A percentile compares a stretch with the other conserved stretches of the same genome.
These are phyloP conservation scores for Silene latifolia DNA, from an alignment of 148 eudicot genomes.

Conservation along the genomic window DNA sequence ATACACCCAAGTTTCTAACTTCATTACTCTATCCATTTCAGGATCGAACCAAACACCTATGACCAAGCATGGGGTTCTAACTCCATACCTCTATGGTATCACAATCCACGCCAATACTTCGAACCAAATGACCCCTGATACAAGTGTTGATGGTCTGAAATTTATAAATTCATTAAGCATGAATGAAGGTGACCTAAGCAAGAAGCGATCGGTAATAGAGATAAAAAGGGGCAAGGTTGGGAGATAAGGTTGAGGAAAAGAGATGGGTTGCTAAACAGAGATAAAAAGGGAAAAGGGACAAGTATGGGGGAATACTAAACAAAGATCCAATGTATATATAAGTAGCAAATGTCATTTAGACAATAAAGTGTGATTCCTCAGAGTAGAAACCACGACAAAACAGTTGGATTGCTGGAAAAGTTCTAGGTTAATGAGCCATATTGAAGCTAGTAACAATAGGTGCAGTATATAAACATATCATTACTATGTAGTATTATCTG, in stretches of 20 bases:
- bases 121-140: too few species aligned
- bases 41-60: too few species aligned
- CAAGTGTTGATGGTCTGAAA: neutral
- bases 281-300: too few species aligned
- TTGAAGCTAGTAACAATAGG: neutral
- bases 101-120: too few species aligned
- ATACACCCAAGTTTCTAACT: too few species aligned
- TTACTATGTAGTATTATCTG: too few species aligned
- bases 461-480: neutral
- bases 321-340: too few species aligned
- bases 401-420: neutral
- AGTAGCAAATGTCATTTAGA: neutral
- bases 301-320: neutral
- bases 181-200: conserved; percentile 1
- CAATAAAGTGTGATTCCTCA: neutral
- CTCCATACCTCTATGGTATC: too few species aligned
- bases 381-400: neutral
- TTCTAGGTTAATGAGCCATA: neutral
- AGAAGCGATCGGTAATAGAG: neutral
- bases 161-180: neutral
- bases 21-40: too few species aligned
- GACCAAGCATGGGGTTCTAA: too few species aligned
- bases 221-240: neutral
- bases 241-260: neutral
- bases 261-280: too few species aligned